These are phyloP conservation scores for Psilocybe mexicana DNA, from an alignment of 1,284 basidiomycete genomes.

Conservation along the genomic window DNA sequence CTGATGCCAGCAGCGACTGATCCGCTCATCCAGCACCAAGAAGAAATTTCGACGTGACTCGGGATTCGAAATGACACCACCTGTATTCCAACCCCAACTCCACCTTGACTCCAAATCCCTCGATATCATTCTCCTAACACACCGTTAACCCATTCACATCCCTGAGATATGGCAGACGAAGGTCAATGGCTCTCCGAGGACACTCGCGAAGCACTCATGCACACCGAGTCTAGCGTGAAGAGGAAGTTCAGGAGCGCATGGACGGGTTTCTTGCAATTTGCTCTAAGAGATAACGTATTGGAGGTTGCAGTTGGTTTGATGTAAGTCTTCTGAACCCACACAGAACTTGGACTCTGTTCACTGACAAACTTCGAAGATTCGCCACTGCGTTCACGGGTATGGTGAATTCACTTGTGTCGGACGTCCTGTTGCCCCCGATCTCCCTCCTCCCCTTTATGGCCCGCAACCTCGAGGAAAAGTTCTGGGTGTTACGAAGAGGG, in stretches of 20 bases:
- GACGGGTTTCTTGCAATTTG: constrained; percentile 29
- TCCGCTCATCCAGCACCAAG: too few relatives aligned
- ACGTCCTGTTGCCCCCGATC: constrained; percentile 35
- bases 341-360: not conserved
- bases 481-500: constrained; percentile 30
- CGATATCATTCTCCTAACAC: not conserved
- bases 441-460: constrained; percentile 37
- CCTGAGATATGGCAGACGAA: constrained; percentile 1
- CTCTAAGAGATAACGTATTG: constrained; percentile 37
- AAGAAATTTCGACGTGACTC: too few relatives aligned
- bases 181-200: constrained; percentile 19
- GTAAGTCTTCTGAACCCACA: constrained; percentile 18
- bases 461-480: constrained; percentile 37
- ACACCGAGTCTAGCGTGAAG: constrained; percentile 20
- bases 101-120: not conserved
- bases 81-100: not conserved
- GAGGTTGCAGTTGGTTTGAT: constrained; percentile 43
- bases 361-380: constrained; percentile 21
- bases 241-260: constrained; percentile 25
- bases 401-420: constrained; percentile 38
- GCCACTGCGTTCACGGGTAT: constrained; percentile 35
- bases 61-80: too few relatives aligned
- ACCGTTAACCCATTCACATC: not conserved
- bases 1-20: too few relatives aligned
- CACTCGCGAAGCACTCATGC: constrained; percentile 20